These are phyloP conservation scores for Drosera capensis DNA, from an alignment of 148 eudicot species.

Conservation along the genomic window DNA sequence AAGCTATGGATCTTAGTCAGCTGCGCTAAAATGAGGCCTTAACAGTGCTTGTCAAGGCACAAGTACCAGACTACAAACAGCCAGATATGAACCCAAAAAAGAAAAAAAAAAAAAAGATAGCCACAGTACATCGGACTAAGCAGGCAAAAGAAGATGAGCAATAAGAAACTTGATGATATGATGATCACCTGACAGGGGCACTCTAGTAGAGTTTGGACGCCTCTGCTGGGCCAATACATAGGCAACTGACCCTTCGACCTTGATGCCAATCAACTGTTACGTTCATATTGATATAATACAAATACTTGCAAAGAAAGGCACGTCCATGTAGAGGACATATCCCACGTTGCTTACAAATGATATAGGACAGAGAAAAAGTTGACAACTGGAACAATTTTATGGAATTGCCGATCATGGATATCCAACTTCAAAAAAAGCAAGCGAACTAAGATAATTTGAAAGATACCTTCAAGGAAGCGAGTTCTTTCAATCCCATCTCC, in stretches of 20 bases:
- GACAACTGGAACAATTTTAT: no score
- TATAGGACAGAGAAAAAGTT: no score
- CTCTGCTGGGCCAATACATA: constrained; percentile 62
- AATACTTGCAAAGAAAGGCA: background rate
- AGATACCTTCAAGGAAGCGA: constrained; percentile 64
- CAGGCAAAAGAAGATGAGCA: background rate
- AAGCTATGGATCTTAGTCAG: no score
- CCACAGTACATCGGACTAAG: background rate
- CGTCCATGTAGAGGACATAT: background rate
- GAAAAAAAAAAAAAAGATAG: background rate
- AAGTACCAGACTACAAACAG: no score
- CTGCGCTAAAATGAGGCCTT: no score
- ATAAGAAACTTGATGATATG: background rate
- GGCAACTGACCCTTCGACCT: constrained; percentile 76
- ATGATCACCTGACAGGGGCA: constrained; percentile 45
- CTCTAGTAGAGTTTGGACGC: constrained; percentile 53
- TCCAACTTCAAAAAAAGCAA: no score
- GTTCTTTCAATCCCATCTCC: constrained; percentile 90
- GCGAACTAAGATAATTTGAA: background rate
- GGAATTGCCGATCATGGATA: no score
- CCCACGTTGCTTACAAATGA: no score
- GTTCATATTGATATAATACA: background rate
- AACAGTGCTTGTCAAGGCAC: no score
- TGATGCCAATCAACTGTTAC: constrained; percentile 3
- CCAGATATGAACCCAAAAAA: no score